phyloP scores from a whole-genome alignment of 2,329 filamentous ascomycete genomes.

The Penicillium sp. region DNA sequence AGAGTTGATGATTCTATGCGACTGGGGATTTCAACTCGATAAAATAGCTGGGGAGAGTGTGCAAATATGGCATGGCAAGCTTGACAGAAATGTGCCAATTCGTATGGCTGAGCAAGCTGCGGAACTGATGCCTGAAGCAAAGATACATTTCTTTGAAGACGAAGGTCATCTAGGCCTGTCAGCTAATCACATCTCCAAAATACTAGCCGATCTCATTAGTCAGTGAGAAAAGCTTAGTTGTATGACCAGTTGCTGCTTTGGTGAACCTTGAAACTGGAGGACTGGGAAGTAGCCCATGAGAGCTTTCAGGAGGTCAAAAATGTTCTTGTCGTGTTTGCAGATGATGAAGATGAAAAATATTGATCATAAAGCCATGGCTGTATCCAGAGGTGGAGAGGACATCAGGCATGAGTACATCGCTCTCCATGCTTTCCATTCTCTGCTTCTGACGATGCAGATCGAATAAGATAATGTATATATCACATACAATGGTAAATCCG shows the following conservation, averaged over 20 bases:
- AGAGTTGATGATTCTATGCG: slow-evolving; percentile 3
- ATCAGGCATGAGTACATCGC: too few relatives aligned
- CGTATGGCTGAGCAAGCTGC: slow-evolving; percentile 7
- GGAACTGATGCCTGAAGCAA: background rate
- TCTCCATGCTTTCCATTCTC: too few relatives aligned
- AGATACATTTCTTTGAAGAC: slow-evolving; percentile 2
- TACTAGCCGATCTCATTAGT: background rate
- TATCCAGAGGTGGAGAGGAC: too few relatives aligned
- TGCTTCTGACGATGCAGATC: too few relatives aligned
- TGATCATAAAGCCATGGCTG: too few relatives aligned
- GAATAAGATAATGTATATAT: too few relatives aligned
- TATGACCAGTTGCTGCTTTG: background rate
- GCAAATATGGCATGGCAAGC: slow-evolving; percentile 17
- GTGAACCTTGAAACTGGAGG: background rate
- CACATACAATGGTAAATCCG: too few relatives aligned
- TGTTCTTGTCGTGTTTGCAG: too few relatives aligned
- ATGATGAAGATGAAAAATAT: too few relatives aligned
- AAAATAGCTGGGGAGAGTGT: slow-evolving; percentile 4
- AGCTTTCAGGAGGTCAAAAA: too few relatives aligned
- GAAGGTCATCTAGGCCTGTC: slow-evolving; percentile 5
- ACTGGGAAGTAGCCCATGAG: too few relatives aligned
- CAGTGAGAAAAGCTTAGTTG: background rate
- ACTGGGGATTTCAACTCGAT: slow-evolving; percentile 9
- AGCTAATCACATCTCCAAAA: background rate
- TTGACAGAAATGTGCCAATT: slow-evolving; percentile 4